phyloP scores from a whole-genome alignment of 2,329 filamentous ascomycete genomes.

The Raffaelea deltoideospora region DNA sequence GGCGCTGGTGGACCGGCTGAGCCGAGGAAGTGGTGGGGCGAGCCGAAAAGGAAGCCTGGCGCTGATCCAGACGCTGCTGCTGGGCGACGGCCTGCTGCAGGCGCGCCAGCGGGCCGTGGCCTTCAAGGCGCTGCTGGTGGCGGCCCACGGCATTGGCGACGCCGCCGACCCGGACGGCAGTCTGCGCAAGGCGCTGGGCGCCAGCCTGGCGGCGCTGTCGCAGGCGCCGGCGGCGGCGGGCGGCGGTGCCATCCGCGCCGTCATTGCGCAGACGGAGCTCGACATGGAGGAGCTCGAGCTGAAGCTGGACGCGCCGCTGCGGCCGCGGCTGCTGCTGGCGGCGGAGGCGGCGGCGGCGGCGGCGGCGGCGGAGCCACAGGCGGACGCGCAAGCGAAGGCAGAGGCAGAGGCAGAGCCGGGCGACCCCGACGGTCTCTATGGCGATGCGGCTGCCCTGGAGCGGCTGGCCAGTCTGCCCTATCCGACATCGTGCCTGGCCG shows the following conservation, averaged over 20 bases:
- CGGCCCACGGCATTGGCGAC: constrained; percentile 42
- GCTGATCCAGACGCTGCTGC: constrained; percentile 41
- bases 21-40: too few species aligned
- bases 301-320: constrained; percentile 55
- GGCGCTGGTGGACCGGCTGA: constrained; percentile 45
- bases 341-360: constrained; percentile 26
- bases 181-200: constrained; percentile 48
- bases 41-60: too few species aligned
- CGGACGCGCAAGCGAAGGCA: neutral
- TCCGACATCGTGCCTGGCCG: constrained; percentile 33
- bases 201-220: constrained; percentile 50
- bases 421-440: neutral
- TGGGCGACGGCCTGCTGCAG: constrained; percentile 44
- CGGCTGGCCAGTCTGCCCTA: constrained; percentile 18
- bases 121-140: constrained; percentile 48
- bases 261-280: constrained; percentile 50
- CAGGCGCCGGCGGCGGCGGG: constrained; percentile 43
- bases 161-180: constrained; percentile 36
- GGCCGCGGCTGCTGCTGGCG: constrained; percentile 26
- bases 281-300: constrained; percentile 64
- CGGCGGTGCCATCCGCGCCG: constrained; percentile 49
- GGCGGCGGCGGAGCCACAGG: neutral
- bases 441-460: constrained; percentile 20
- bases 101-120: constrained; percentile 48
- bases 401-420: neutral